Conservation (phyloP, 805 yeast species). For the Sugiyamaella floridensis region DNA sequence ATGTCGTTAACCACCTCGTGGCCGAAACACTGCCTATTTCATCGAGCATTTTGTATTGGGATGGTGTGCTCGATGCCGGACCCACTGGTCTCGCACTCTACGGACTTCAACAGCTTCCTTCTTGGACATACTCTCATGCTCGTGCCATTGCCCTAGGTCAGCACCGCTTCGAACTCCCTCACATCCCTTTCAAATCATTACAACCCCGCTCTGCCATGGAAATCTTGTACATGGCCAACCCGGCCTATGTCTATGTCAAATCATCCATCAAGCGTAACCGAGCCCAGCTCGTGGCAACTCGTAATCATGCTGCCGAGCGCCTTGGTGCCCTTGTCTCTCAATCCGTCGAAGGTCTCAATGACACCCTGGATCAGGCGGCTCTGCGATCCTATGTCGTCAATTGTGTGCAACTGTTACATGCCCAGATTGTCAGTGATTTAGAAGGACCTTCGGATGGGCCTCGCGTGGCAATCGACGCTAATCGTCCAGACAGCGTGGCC, state of each 20-base stretch:
- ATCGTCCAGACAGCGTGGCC: neutral
- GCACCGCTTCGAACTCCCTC: neutral
- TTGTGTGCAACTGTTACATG: neutral
- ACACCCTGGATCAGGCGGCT: neutral
- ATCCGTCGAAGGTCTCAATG: neutral
- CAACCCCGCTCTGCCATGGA: slow-evolving; percentile 7
- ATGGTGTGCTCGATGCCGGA: slow-evolving; percentile 31
- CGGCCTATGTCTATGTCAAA: slow-evolving; percentile 2
- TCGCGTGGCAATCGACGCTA: neutral
- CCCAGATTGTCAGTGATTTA: neutral
- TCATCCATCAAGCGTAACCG: slow-evolving; percentile 2
- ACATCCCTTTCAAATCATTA: neutral
- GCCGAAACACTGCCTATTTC: slow-evolving; percentile 37
- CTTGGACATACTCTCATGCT: slow-evolving; percentile 2
- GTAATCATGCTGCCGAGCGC: slow-evolving; percentile 11
- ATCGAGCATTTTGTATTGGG: slow-evolving; percentile 44
- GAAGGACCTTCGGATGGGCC: neutral
- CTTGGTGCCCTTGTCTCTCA: slow-evolving; percentile 13
- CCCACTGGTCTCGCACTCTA: slow-evolving; percentile 31
- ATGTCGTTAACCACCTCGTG: slow-evolving; percentile 32
- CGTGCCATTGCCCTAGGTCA: neutral
- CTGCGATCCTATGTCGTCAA: neutral
- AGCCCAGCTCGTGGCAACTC: neutral
- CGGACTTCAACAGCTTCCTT: slow-evolving; percentile 34
- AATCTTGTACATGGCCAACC: slow-evolving; percentile 8